These are phyloP conservation scores for Mikania micrantha DNA, from an alignment of 129 eudicot species.

Conservation along the genomic window DNA sequence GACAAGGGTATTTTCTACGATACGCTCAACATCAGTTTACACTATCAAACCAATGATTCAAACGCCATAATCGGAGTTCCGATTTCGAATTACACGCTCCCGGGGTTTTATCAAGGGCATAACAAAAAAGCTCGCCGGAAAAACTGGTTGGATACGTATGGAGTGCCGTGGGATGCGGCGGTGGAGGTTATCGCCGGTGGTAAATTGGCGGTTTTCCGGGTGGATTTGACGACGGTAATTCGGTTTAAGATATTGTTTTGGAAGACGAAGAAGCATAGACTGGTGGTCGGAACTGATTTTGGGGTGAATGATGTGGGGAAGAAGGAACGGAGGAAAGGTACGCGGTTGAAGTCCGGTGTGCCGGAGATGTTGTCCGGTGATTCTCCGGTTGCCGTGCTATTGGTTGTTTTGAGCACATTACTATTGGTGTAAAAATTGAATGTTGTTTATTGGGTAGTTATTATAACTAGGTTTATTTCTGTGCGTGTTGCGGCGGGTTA, in stretches of 20 bases:
- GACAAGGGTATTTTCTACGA: constrained; percentile 61
- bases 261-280: constrained; percentile 46
- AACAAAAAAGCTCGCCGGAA: constrained; percentile 37
- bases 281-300: constrained; percentile 43
- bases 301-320: constrained; percentile 39
- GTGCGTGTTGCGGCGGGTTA: too few species aligned
- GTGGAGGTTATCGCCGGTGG: constrained; percentile 27
- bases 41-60: constrained; percentile 15
- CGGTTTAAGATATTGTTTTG: constrained; percentile 54
- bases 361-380: constrained; percentile 21
- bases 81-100: constrained; percentile 36
- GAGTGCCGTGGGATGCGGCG: constrained; percentile 34
- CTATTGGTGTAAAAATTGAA: constrained; percentile 4
- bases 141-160: constrained; percentile 13
- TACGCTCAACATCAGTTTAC: constrained; percentile 31
- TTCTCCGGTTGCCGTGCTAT: neutral
- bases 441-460: neutral
- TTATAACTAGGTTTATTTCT: neutral
- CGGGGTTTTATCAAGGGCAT: constrained; percentile 61
- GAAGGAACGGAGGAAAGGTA: constrained; percentile 46
- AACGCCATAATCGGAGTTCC: neutral
- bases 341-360: constrained; percentile 52
- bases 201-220: constrained; percentile 26
- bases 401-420: constrained; percentile 14
- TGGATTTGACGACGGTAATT: constrained; percentile 49